These are phyloP conservation scores for Boletus subcaerulescens DNA, from an alignment of 768 basidiomycete genomes.

Conservation along the genomic window DNA sequence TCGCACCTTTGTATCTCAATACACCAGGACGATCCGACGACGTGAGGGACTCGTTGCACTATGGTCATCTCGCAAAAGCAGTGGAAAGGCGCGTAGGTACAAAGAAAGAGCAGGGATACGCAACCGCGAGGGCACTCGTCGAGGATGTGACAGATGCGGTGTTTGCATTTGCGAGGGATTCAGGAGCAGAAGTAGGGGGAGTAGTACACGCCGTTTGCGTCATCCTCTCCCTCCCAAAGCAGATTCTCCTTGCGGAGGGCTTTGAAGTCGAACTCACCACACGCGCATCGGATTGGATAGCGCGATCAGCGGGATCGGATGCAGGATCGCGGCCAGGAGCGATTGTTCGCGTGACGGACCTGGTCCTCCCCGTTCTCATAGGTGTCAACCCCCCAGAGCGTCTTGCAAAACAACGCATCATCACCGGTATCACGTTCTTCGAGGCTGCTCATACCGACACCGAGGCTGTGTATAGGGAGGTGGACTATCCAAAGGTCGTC, in stretches of 20 bases:
- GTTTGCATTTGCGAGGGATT: conserved; percentile 32
- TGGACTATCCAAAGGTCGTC: conserved; percentile 40
- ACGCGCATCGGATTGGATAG: not conserved
- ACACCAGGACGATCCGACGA: conserved; percentile 47
- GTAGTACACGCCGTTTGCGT: conserved; percentile 37
- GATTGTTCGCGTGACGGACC: conserved; percentile 41
- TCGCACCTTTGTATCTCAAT: conserved; percentile 41
- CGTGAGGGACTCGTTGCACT: conserved; percentile 59
- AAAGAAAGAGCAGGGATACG: conserved; percentile 21
- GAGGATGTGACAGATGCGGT: conserved; percentile 36
- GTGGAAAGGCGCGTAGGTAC: conserved; percentile 31
- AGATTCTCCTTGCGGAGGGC: conserved; percentile 48
- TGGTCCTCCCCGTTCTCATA: conserved; percentile 56
- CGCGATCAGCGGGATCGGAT: not conserved
- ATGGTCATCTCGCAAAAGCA: conserved; percentile 57
- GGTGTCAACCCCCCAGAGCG: conserved; percentile 73
- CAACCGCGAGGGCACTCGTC: conserved; percentile 32
- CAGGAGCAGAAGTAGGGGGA: no score
- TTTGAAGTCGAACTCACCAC: conserved; percentile 41
- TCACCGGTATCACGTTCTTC: conserved; percentile 49
- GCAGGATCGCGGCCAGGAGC: conserved; percentile 5
- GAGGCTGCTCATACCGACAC: conserved; percentile 25
- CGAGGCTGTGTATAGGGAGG: not conserved
- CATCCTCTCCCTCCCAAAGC: conserved; percentile 43
- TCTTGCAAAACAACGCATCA: conserved; percentile 58